A percentile compares a stretch with the other conserved stretches of the same genome.
phyloP scores from a whole-genome alignment of 2,329 filamentous ascomycete species.

The Fusarium tricinctum region DNA sequence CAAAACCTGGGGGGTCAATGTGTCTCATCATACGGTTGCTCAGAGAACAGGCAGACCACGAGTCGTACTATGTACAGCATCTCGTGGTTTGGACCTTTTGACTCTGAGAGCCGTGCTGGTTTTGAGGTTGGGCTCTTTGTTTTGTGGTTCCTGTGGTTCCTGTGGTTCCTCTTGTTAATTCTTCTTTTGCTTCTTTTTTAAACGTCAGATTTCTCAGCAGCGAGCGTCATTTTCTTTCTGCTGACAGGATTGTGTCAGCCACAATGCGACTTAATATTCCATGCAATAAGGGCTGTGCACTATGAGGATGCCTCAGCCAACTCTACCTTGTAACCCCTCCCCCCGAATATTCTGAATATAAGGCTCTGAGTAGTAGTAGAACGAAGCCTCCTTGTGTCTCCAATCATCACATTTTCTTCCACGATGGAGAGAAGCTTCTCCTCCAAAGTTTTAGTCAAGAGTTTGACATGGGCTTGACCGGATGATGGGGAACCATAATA shows the following conservation, averaged over 20 bases:
- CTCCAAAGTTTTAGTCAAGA: constrained; percentile 10
- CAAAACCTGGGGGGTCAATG: constrained; percentile 10
- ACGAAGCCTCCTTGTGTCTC: not conserved
- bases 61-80: not conserved
- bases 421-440: not conserved
- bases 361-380: not conserved
- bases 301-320: not conserved
- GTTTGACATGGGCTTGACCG: not conserved
- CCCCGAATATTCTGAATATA: not conserved
- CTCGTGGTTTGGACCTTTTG: not conserved
- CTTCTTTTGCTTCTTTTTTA: constrained; percentile 14
- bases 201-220: not conserved
- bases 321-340: not conserved
- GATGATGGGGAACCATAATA: constrained; percentile 13
- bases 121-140: constrained; percentile 3
- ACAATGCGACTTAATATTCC: not conserved
- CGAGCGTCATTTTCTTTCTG: constrained; percentile 27
- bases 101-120: constrained; percentile 8
- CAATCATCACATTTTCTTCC: constrained; percentile 9
- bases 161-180: not conserved
- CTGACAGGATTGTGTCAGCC: constrained; percentile 31
- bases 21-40: constrained; percentile 22
- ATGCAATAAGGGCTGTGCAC: not conserved
- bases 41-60: constrained; percentile 10
- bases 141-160: not conserved